Conservation (phyloP, 2,329 filamentous ascomycete species). For the Aaosphaeria arxii region DNA sequence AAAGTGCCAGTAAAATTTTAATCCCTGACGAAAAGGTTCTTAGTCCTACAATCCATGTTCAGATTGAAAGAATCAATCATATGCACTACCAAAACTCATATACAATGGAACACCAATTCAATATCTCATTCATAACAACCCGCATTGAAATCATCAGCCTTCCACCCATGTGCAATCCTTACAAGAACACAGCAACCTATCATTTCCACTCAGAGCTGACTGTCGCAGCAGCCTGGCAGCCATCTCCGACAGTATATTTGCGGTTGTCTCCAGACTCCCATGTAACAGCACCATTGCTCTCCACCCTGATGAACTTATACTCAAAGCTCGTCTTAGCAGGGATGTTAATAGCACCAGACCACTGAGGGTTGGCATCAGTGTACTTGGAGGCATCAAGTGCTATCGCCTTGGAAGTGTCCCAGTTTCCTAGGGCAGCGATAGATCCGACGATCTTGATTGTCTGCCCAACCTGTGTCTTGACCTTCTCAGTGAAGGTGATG, state of each 20-base stretch:
- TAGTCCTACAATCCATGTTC: no score
- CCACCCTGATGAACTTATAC: conserved; percentile 47
- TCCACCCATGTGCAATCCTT: background rate
- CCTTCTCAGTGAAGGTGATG: conserved; percentile 48
- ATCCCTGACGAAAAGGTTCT: no score
- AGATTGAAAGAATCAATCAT: no score
- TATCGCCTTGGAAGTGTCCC: conserved; percentile 40
- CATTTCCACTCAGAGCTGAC: conserved; percentile 23
- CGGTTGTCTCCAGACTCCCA: conserved; percentile 45
- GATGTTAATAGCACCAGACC: conserved; percentile 43
- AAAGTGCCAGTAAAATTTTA: no score
- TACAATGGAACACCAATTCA: no score
- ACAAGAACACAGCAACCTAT: background rate
- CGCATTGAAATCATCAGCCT: no score
- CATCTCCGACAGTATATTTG: conserved; percentile 32
- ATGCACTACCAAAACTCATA: no score
- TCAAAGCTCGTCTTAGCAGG: conserved; percentile 41
- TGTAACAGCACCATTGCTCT: conserved; percentile 45
- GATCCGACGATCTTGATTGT: conserved; percentile 48
- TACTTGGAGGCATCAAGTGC: conserved; percentile 44
- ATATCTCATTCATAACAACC: no score
- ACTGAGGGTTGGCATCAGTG: conserved; percentile 43
- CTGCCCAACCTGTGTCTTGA: conserved; percentile 48
- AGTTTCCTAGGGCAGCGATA: conserved; percentile 42
- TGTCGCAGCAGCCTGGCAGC: conserved; percentile 14